A percentile compares a stretch with the other conserved stretches of the same genome.
Evolutionary conservation across 2,329 filamentous ascomycete species (phyloP).

Genomic region (Periconia digitata): DNA sequence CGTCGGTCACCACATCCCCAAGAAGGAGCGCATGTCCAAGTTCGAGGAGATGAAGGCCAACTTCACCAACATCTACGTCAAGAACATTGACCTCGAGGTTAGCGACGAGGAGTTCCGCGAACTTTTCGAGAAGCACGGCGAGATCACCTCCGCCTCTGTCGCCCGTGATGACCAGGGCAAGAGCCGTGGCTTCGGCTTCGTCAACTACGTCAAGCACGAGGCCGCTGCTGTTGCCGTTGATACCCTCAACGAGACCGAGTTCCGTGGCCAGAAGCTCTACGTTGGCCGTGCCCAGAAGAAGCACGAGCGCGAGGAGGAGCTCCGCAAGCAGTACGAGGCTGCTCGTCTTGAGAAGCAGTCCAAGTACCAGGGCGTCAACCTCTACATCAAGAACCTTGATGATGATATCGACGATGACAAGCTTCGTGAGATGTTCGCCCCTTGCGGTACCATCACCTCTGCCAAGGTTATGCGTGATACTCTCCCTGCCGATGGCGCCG

Average conservation of each 20-base stretch:
- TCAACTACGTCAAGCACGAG: conserved; percentile 94
- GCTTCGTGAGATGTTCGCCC: conserved; percentile 87
- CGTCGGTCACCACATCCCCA: conserved; percentile 98
- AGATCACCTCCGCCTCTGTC: conserved; percentile 93
- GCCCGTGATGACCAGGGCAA: conserved; percentile 87
- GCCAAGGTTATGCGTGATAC: conserved; percentile 99
- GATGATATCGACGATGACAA: conserved; percentile 98
- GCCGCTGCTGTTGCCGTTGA: conserved; percentile 84
- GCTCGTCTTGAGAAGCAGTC: conserved; percentile 96
- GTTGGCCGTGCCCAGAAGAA: conserved; percentile 99
- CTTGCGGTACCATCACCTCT: conserved; percentile 94
- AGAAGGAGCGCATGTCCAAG: conserved; percentile 99
- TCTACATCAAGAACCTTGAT: conserved; percentile 99
- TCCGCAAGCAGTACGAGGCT: conserved; percentile 98
- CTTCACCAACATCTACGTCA: conserved; percentile 99
- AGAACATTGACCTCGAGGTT: conserved; percentile 87
- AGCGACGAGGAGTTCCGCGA: conserved; percentile 93
- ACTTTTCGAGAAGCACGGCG: conserved; percentile 87
- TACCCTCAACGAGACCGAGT: conserved; percentile 86
- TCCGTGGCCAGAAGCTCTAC: conserved; percentile 93
- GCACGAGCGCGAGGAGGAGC: conserved; percentile 98
- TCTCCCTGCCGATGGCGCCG: conserved; percentile 52
- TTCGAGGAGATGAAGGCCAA: conserved; percentile 99
- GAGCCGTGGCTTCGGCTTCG: conserved; percentile 93
- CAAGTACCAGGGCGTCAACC: conserved; percentile 99